Base-by-base conservation (phyloP, 495 filamentous ascomycete species). In the Thozetella sp. region DNA sequence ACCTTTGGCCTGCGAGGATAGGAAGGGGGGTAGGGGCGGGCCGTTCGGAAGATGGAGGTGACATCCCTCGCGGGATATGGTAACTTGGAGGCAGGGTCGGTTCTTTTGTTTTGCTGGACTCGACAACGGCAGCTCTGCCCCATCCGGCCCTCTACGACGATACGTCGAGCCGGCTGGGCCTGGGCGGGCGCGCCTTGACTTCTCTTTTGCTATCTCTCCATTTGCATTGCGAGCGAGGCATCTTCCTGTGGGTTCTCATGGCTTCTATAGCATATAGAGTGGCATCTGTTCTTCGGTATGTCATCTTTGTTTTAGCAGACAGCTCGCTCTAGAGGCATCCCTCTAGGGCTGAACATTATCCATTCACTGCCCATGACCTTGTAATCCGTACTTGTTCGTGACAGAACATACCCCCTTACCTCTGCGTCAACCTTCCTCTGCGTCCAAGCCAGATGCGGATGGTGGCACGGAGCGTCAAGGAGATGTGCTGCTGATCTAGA, bases 171-270 rank as follows among this genome's bases (percentile, higher is more conserved):
- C 15, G 30, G 30, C 30, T 37, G 30, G 30, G 6, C 30, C 15
- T 6, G 30, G 30, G 6, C 15, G 30, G 30, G n/a, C n/a, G n/a
- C n/a, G n/a, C n/a, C n/a, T n/a, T n/a, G n/a, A n/a, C n/a, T n/a
- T 15, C 15, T 37, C 6, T 15, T 6, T 37, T 37, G 30, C 30
- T 37, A 48, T 11, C 20, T 19, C 3, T 19, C 11, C 10, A 48
- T n/a, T 48, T 48, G 43, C 43, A 48, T 48, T 48, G 43, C n/a
- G 10, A 48, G 43, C 43, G 43, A 19, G n/a, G 43, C 43, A 48
- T 48, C n/a, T 48, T 20, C 4, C 4, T 9, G 4, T 20, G 43
- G 20, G 9, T 48, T 48, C 20, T 20, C 20, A 4, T 11, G n/a
- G 43, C 43, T 20, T 20, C 43, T 37, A 20, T 48, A 10, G 43